A percentile compares a stretch with the other conserved stretches of the same genome.
Evolutionary conservation across 2,329 filamentous ascomycete genomes (phyloP).

Genomic region (Pseudocercospora vitis): DNA sequence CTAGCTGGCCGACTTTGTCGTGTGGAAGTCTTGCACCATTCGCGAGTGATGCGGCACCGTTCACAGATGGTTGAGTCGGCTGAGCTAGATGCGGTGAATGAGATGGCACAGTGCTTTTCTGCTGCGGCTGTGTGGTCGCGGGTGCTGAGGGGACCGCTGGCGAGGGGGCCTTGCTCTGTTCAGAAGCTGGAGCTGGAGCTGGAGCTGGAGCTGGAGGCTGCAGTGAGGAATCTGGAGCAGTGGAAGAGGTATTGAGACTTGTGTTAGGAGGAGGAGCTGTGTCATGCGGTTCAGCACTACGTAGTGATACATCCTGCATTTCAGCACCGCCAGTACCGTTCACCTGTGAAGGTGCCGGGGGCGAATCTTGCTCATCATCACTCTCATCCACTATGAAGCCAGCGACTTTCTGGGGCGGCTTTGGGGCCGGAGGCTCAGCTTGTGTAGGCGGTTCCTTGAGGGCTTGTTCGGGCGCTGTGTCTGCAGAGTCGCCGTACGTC

Average conservation of each 20-base stretch:
- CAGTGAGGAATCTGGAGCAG: slow-evolving; percentile 31
- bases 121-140: slow-evolving; percentile 17
- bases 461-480: slow-evolving; percentile 12
- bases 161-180: slow-evolving; percentile 36
- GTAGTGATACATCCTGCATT: slow-evolving; percentile 59
- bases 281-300: slow-evolving; percentile 48
- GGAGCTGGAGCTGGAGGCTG: slow-evolving; percentile 34
- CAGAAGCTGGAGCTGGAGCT: slow-evolving; percentile 25
- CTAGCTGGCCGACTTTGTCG: slow-evolving; percentile 76
- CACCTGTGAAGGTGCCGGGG: slow-evolving; percentile 29
- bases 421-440: slow-evolving; percentile 43
- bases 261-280: slow-evolving; percentile 35
- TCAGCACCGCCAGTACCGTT: slow-evolving; percentile 30
- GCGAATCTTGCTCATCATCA: slow-evolving; percentile 53
- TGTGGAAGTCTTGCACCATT: slow-evolving; percentile 56
- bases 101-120: slow-evolving; percentile 22
- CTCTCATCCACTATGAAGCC: slow-evolving; percentile 65
- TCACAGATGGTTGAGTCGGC: slow-evolving; percentile 16
- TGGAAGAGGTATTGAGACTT: slow-evolving; percentile 36
- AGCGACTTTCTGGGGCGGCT: slow-evolving; percentile 36
- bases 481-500: slow-evolving; percentile 24
- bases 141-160: slow-evolving; percentile 21
- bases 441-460: slow-evolving; percentile 18
- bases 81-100: slow-evolving; percentile 18
- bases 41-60: slow-evolving; percentile 14